phyloP scores from a whole-genome alignment of 108 stramenopile genomes.

The Nitzschia sp. region DNA sequence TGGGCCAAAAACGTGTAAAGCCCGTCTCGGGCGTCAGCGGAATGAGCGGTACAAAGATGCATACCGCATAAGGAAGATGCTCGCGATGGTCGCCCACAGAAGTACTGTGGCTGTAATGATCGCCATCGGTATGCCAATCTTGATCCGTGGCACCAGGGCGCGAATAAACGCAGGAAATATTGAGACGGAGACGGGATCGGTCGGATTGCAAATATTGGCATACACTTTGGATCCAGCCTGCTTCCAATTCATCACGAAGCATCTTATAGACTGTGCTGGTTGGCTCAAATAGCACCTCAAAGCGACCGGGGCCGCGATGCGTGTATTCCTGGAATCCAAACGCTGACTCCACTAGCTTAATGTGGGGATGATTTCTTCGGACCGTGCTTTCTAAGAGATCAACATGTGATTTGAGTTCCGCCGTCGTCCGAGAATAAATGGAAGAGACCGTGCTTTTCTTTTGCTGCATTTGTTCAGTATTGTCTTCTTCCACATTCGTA shows the following conservation, averaged over 20 bases:
- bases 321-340: conserved; percentile 59
- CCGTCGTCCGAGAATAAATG: conserved; percentile 1
- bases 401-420: background rate
- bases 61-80: conserved; percentile 51
- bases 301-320: conserved; percentile 42
- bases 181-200: conserved; percentile 35
- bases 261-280: background rate
- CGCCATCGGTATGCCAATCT: conserved; percentile 67
- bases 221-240: conserved; percentile 39
- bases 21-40: conserved; percentile 48
- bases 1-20: conserved; percentile 66
- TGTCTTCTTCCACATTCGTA: background rate
- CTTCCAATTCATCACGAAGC: conserved; percentile 11
- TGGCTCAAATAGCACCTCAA: conserved; percentile 44
- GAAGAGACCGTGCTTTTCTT: background rate
- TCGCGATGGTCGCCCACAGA: conserved; percentile 34
- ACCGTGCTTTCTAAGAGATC: background rate
- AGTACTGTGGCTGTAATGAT: conserved; percentile 38
- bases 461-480: background rate
- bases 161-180: conserved; percentile 54
- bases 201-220: conserved; percentile 42
- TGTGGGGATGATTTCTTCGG: conserved; percentile 31
- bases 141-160: conserved; percentile 50
- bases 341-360: conserved; percentile 46
- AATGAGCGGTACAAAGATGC: conserved; percentile 58